Evolutionary conservation across 345 rosid species (phyloP).

Genomic region (Chamaenerion angustifolium): DNA sequence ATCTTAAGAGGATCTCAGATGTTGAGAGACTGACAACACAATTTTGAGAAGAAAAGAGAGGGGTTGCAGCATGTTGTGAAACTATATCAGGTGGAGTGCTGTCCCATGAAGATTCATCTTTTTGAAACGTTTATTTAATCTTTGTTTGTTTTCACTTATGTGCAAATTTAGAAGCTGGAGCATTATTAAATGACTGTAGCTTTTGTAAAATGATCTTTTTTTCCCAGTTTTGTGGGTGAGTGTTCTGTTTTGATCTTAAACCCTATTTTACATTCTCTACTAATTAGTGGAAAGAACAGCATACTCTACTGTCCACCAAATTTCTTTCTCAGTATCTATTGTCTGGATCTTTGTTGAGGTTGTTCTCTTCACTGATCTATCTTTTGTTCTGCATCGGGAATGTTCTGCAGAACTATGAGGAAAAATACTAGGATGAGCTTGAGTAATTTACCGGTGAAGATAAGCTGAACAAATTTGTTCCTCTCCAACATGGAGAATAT

Average conservation of each 20-base stretch:
- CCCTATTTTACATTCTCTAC: no score
- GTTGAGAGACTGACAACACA: constrained; percentile 56
- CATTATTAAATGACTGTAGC: no score
- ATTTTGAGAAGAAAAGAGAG: constrained; percentile 54
- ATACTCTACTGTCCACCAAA: no score
- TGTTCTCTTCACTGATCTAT: neutral
- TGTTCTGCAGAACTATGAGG: constrained; percentile 50
- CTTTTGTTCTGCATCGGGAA: constrained; percentile 35
- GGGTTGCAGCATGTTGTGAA: constrained; percentile 83
- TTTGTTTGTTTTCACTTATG: no score
- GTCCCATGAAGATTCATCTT: neutral
- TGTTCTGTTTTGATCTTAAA: no score
- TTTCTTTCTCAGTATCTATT: no score
- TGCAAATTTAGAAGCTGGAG: no score
- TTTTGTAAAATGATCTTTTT: no score
- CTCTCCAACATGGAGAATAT: constrained; percentile 85
- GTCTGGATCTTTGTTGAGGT: no score
- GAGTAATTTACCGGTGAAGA: constrained; percentile 49
- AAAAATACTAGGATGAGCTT: constrained; percentile 44
- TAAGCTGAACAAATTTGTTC: constrained; percentile 65
- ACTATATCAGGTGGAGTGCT: constrained; percentile 64
- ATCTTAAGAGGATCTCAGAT: constrained; percentile 79
- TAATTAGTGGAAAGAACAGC: no score
- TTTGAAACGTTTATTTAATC: neutral
- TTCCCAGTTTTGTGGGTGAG: no score